Conservation (phyloP, 345 rosid genomes). For the Pistacia atlantica region DNA sequence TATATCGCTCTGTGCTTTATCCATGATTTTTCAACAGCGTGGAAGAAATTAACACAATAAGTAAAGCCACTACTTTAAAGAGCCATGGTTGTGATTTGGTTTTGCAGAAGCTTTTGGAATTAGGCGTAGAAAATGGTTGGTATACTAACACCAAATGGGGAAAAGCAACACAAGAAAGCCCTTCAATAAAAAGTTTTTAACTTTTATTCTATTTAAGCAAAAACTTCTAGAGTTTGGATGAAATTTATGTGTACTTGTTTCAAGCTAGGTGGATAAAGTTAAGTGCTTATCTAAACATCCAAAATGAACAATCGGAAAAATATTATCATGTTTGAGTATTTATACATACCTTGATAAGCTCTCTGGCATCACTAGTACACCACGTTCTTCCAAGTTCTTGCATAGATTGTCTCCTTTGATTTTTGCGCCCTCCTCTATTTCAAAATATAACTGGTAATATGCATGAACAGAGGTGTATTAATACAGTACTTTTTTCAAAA, state of each 20-base stretch:
- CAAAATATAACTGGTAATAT: conserved; percentile 56
- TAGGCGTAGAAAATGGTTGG: not conserved
- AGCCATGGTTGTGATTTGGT: not conserved
- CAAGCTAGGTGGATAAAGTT: not conserved
- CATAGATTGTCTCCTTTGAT: conserved; percentile 52
- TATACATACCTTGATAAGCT: conserved; percentile 25
- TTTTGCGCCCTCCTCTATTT: conserved; percentile 51
- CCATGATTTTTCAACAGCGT: not conserved
- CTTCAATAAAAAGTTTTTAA: no score
- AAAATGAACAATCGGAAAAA: not conserved
- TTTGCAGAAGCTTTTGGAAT: not conserved
- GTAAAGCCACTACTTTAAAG: not conserved
- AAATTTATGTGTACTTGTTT: not conserved
- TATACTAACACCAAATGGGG: not conserved
- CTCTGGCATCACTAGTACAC: conserved; percentile 34
- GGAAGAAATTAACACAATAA: not conserved
- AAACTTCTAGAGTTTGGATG: not conserved
- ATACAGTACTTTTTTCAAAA: not conserved
- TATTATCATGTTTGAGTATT: conserved; percentile 6
- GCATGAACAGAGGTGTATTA: not conserved
- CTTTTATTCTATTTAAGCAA: not conserved
- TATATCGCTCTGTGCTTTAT: not conserved
- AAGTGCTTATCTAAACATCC: not conserved
- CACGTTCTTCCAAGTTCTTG: conserved; percentile 69
- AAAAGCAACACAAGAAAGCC: not conserved